Base-by-base conservation (phyloP, 257 asterid genomes). In the Solanum dulcamara region DNA sequence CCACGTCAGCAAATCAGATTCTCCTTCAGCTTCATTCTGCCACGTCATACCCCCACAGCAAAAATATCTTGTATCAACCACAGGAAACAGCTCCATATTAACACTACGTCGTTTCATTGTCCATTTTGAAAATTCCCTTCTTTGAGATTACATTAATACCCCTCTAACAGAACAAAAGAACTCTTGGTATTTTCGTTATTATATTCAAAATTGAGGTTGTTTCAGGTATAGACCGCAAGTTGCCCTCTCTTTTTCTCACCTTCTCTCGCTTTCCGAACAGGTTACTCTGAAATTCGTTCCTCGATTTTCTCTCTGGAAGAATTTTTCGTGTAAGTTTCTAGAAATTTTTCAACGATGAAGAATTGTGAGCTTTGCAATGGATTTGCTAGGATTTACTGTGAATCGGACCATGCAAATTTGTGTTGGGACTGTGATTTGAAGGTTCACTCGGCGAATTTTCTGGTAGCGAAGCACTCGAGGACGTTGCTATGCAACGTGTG, bases 361-460 rank as follows among this genome's bases (percentile, higher is more conserved):
- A 84, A 48, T 22, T 92, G 95, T 30, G 93, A 82, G 84, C 26
- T 92, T 87, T 92, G 95, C 33, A 68, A 84, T 35, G 33, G 33
- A 12, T 9, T 12, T 70, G 93, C 93, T 18, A 80, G 70, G 87
- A 37, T 87, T 24, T 86, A 82, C 75, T 92, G 95, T 77, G 91
- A 84, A 70, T 80, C 95, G 15, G 95, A 92, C 85, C 86, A 86
- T 60, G 95, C 93, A 59, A 81, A 86, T 40, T 84, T 92, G 50
- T 92, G 94, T 86, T 92, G 92, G 93, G 89, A 84, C 68, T 92
- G 94, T 91, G 95, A 92, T 87, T 90, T 88, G 30, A 87, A 82
- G 80, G 95, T 92, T 9, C 93, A 92, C 88, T 86, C 91, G 33
- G 95, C 92, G 82, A 92, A 92, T 75, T 92, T 92, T 24, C 86